These are phyloP conservation scores for Polytrichum commune DNA, from an alignment of 225 moss, liverwort and hornwort species.

Conservation along the genomic window DNA sequence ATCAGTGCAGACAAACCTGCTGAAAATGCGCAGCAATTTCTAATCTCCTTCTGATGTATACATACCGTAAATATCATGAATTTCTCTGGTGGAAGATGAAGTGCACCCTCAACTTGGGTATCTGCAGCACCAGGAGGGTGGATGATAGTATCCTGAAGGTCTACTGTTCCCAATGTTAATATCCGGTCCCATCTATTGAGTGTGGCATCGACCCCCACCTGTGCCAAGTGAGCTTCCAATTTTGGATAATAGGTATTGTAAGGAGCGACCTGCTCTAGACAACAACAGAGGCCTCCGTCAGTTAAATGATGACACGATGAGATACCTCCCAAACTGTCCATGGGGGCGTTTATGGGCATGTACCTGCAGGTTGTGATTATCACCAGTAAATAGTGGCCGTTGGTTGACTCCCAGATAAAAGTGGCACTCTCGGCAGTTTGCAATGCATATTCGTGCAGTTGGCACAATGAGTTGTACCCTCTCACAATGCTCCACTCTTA, in stretches of 20 bases:
- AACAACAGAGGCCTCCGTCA: conserved; percentile 14
- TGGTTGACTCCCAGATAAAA: conserved; percentile 95
- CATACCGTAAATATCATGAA: conserved; percentile 78
- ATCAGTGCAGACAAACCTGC: no score
- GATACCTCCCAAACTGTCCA: background rate
- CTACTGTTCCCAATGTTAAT: conserved; percentile 72
- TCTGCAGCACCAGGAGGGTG: conserved; percentile 83
- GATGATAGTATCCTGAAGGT: conserved; percentile 80
- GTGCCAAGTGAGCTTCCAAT: conserved; percentile 77
- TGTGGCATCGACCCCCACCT: conserved; percentile 80
- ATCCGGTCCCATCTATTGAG: conserved; percentile 90
- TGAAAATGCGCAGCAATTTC: no score
- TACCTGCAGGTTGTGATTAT: conserved; percentile 96
- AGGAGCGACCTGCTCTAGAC: conserved; percentile 71
- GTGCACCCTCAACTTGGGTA: conserved; percentile 77
- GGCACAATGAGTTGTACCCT: conserved; percentile 95
- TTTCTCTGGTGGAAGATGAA: conserved; percentile 73
- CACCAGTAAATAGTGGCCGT: conserved; percentile 80
- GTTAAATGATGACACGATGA: background rate
- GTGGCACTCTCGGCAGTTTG: conserved; percentile 88
- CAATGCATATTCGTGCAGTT: conserved; percentile 83
- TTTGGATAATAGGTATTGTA: conserved; percentile 93
- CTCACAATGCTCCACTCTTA: conserved; percentile 94
- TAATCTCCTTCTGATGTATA: background rate
- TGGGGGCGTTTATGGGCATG: background rate